Conservation (phyloP, 306 rosid genomes). For the Cicer cuneatum region DNA sequence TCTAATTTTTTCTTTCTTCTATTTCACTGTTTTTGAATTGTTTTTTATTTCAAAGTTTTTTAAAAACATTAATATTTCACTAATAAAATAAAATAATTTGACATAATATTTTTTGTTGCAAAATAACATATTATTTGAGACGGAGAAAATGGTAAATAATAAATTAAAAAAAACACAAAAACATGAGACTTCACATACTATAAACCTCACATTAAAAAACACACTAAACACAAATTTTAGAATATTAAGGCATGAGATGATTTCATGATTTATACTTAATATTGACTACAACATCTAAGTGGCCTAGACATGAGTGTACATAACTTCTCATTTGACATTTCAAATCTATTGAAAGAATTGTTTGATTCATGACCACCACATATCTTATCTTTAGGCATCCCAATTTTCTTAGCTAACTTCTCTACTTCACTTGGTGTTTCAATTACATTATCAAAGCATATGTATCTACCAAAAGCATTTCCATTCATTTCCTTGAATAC, state of each 20-base stretch:
- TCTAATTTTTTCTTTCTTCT: too few species aligned
- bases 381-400: slow-evolving; percentile 55
- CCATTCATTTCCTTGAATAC: slow-evolving; percentile 67
- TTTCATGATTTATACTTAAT: slow-evolving; percentile 19
- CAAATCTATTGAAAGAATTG: slow-evolving; percentile 38
- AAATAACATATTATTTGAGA: too few species aligned
- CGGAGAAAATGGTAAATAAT: too few species aligned
- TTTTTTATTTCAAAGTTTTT: too few species aligned
- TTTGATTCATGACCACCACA: slow-evolving; percentile 51
- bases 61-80: too few species aligned
- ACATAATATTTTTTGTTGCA: too few species aligned
- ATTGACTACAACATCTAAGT: slow-evolving; percentile 50
- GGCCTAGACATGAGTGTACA: slow-evolving; percentile 59
- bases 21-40: too few species aligned
- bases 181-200: too few species aligned
- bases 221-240: neutral
- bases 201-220: neutral
- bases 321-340: slow-evolving; percentile 66
- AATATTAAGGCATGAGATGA: slow-evolving; percentile 17
- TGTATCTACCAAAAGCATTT: slow-evolving; percentile 75
- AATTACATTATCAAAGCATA: slow-evolving; percentile 67
- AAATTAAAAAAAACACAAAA: too few species aligned
- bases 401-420: slow-evolving; percentile 58
- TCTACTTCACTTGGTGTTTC: slow-evolving; percentile 55
- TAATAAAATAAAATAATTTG: too few species aligned